Conservation (phyloP, 805 yeast species). For the Saturnispora sanitii region DNA sequence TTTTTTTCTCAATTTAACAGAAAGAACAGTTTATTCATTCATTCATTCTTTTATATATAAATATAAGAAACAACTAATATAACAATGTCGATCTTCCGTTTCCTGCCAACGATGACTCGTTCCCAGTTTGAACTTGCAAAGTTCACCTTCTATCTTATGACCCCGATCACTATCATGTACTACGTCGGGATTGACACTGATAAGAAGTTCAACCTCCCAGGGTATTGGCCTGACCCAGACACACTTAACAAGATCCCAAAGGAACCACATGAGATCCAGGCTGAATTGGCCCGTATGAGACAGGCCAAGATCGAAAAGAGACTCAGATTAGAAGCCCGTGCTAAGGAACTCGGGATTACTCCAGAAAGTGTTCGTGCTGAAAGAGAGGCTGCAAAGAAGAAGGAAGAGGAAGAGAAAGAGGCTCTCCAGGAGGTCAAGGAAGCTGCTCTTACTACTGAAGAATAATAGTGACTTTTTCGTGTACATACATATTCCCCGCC, state of each 20-base stretch:
- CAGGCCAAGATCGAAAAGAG: constrained; percentile 68
- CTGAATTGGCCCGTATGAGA: constrained; percentile 81
- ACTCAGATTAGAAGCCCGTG: constrained; percentile 59
- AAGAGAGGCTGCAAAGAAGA: constrained; percentile 13
- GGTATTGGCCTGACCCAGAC: constrained; percentile 95
- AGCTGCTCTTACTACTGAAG: constrained; percentile 10
- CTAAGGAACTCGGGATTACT: constrained; percentile 58
- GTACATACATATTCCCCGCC: background rate
- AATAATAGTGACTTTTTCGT: background rate
- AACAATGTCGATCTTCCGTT: background rate
- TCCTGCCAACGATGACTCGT: constrained; percentile 27
- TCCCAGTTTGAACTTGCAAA: constrained; percentile 47
- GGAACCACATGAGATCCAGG: constrained; percentile 84
- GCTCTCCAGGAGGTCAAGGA: constrained; percentile 8
- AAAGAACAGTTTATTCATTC: too few species aligned
- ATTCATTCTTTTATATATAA: too few species aligned
- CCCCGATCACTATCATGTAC: constrained; percentile 89
- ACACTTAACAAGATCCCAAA: constrained; percentile 86
- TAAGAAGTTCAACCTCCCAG: constrained; percentile 78
- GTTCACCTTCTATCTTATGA: constrained; percentile 75
- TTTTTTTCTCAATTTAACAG: too few species aligned
- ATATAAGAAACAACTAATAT: too few species aligned
- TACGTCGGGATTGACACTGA: constrained; percentile 89
- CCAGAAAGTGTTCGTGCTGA: constrained; percentile 34
- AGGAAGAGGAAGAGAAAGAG: constrained; percentile 14